Evolutionary conservation across 176 grass and related monocot genomes (phyloP).

Genomic region (Secale cereale): DNA sequence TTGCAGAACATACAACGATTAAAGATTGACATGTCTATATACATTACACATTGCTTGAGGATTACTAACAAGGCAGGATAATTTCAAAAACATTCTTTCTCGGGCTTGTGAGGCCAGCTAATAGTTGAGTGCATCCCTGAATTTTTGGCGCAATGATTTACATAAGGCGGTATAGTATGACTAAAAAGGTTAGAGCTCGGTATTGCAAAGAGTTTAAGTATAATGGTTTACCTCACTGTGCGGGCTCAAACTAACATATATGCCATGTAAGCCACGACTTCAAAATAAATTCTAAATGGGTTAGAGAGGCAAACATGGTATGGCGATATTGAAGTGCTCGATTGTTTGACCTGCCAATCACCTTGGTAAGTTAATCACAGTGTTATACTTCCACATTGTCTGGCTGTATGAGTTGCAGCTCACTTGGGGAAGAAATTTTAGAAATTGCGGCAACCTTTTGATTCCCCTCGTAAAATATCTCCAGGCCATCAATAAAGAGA

Average conservation of each 20-base stretch:
- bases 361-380: conserved; percentile 62
- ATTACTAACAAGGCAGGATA: no score
- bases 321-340: not conserved
- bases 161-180: not conserved
- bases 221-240: not conserved
- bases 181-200: not conserved
- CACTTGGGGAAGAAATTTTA: conserved; percentile 65
- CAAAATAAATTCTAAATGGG: not conserved
- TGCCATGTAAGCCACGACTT: not conserved
- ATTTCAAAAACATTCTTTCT: no score
- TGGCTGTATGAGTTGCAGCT: conserved; percentile 53
- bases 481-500: conserved; percentile 62
- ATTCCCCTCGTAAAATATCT: conserved; percentile 45
- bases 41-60: no score
- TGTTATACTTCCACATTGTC: conserved; percentile 44
- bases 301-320: not conserved
- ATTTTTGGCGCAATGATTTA: no score
- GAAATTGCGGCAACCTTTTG: conserved; percentile 55
- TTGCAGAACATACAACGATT: no score
- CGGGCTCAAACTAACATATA: not conserved
- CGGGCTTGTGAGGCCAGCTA: no score
- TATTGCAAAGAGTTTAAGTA: not conserved
- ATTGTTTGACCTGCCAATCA: conserved; percentile 74
- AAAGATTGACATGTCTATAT: no score
- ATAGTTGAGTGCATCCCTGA: no score